Percentiles rank a stretch among this genome's conserved stretches.
phyloP scores from a whole-genome alignment of 1,139 yeast genomes.

The Diutina sp. region DNA sequence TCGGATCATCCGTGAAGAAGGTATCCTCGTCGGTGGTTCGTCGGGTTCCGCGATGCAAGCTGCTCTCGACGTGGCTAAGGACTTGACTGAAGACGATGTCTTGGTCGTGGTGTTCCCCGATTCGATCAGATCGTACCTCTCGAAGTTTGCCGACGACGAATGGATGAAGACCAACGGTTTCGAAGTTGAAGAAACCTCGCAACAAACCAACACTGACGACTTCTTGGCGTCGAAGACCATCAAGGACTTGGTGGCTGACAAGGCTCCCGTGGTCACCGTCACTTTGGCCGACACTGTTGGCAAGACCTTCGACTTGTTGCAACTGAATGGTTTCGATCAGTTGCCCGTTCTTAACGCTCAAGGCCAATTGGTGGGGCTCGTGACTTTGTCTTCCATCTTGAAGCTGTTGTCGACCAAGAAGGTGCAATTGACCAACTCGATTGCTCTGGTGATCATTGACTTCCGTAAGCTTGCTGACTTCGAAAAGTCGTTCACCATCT shows the following conservation, averaged over 20 bases:
- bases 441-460: conserved; percentile 45
- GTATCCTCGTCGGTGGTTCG: conserved; percentile 80
- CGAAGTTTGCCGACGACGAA: conserved; percentile 84
- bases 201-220: conserved; percentile 36
- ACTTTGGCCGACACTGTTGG: conserved; percentile 47
- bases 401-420: conserved; percentile 55
- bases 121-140: conserved; percentile 74
- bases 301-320: conserved; percentile 59
- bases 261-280: conserved; percentile 77
- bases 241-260: conserved; percentile 46
- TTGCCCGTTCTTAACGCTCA: conserved; percentile 55
- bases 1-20: conserved; percentile 76
- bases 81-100: conserved; percentile 59
- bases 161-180: conserved; percentile 82
- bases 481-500: conserved; percentile 53
- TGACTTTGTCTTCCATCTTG: conserved; percentile 64
- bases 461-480: conserved; percentile 63
- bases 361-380: conserved; percentile 63
- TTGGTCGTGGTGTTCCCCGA: conserved; percentile 82
- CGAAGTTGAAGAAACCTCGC: conserved; percentile 33
- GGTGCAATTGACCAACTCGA: conserved; percentile 46
- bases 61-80: conserved; percentile 58
- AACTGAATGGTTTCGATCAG: conserved; percentile 75
- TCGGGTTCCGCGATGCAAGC: conserved; percentile 82
- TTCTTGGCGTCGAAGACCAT: conserved; percentile 39